Evolutionary conservation across 2,329 filamentous ascomycete species (phyloP).

Genomic region (Trichophaea hybrida): DNA sequence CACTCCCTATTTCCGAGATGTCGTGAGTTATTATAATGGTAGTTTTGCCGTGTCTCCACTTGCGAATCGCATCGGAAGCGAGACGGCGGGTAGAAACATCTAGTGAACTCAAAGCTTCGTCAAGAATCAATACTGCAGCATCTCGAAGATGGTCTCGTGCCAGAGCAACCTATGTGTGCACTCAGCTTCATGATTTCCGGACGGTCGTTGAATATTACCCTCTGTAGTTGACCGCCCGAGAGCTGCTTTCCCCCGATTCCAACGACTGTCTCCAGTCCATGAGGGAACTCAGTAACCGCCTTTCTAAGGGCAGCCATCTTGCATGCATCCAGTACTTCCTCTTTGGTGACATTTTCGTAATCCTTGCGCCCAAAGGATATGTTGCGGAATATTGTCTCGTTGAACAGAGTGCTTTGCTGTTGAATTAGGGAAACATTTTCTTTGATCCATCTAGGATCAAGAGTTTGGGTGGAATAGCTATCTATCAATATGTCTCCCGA

Average conservation of each 20-base stretch:
- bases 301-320: conserved; percentile 54
- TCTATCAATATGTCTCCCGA: conserved; percentile 57
- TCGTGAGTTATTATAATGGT: conserved; percentile 93
- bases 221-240: conserved; percentile 74
- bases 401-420: conserved; percentile 67
- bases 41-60: conserved; percentile 67
- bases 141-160: conserved; percentile 65
- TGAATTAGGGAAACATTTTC: conserved; percentile 68
- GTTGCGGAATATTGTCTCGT: conserved; percentile 64
- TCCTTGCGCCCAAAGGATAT: conserved; percentile 53
- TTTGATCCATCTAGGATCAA: conserved; percentile 60
- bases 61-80: conserved; percentile 59
- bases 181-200: neutral
- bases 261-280: conserved; percentile 57
- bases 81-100: conserved; percentile 55
- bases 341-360: conserved; percentile 36
- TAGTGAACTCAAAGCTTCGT: conserved; percentile 76
- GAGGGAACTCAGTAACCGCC: conserved; percentile 50
- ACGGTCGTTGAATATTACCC: conserved; percentile 29
- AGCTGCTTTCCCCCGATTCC: conserved; percentile 55
- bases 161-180: conserved; percentile 45
- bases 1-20: conserved; percentile 53
- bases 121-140: conserved; percentile 66
- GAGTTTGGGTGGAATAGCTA: conserved; percentile 42
- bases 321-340: conserved; percentile 48